phyloP scores from a whole-genome alignment of 805 yeast genomes.

The Candida adriatica region DNA sequence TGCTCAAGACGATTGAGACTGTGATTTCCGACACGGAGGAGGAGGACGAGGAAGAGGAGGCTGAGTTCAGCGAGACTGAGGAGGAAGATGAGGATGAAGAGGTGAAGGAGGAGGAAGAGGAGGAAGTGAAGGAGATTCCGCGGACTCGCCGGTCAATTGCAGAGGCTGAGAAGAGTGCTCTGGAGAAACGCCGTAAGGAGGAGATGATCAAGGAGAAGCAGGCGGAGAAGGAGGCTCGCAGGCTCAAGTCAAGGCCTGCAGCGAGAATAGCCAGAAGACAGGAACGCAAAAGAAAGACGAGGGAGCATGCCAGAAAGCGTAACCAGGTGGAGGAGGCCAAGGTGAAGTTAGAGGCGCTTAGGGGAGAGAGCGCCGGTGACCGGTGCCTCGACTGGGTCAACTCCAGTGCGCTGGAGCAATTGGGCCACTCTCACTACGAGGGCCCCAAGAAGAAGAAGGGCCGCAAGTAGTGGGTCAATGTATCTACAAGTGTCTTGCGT shows the following conservation, averaged over 20 bases:
- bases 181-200: slow-evolving; percentile 14
- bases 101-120: slow-evolving; percentile 6
- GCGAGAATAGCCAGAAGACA: slow-evolving; percentile 32
- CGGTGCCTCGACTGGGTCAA: slow-evolving; percentile 59
- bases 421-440: slow-evolving; percentile 49
- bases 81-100: slow-evolving; percentile 14
- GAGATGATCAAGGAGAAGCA: slow-evolving; percentile 9
- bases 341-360: slow-evolving; percentile 27
- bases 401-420: slow-evolving; percentile 43
- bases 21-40: slow-evolving; percentile 28
- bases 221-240: slow-evolving; percentile 16
- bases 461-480: slow-evolving; percentile 1
- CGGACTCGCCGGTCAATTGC: slow-evolving; percentile 24
- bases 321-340: slow-evolving; percentile 19
- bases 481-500: too few species aligned
- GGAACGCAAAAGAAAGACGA: slow-evolving; percentile 25
- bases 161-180: slow-evolving; percentile 15
- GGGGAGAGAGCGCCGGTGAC: slow-evolving; percentile 33
- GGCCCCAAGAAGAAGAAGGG: slow-evolving; percentile 28
- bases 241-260: slow-evolving; percentile 27
- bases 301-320: slow-evolving; percentile 28
- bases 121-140: slow-evolving; percentile 13
- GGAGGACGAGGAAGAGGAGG: slow-evolving; percentile 15
- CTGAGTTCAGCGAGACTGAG: slow-evolving; percentile 8
- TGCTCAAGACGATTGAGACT: slow-evolving; percentile 34